These are phyloP conservation scores for Perilla frutescens DNA, from an alignment of 257 asterid species.

Conservation along the genomic window DNA sequence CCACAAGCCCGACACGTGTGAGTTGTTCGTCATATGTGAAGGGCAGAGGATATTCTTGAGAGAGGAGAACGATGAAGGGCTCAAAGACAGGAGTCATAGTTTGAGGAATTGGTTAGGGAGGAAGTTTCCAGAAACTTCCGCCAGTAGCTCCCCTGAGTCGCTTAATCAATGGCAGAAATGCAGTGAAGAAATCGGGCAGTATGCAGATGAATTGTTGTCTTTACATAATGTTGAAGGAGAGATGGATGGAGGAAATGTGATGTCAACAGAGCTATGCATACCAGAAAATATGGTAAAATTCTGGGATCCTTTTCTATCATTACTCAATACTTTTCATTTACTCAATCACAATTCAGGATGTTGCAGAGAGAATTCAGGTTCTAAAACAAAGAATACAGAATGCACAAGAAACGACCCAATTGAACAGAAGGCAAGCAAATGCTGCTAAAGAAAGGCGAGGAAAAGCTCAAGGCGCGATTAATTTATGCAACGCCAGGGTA, in stretches of 20 bases:
- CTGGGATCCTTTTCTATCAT: background rate
- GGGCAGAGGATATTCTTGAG: slow-evolving; percentile 57
- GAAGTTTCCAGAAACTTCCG: slow-evolving; percentile 43
- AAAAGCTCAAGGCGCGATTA: slow-evolving; percentile 62
- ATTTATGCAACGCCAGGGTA: slow-evolving; percentile 58
- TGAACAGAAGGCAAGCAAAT: slow-evolving; percentile 45
- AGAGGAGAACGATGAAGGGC: slow-evolving; percentile 55
- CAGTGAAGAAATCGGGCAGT: slow-evolving; percentile 48
- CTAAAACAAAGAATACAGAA: slow-evolving; percentile 42
- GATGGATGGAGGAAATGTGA: slow-evolving; percentile 31
- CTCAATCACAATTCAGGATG: slow-evolving; percentile 35
- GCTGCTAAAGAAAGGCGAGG: slow-evolving; percentile 44
- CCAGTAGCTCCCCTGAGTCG: slow-evolving; percentile 30
- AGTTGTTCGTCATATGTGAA: slow-evolving; percentile 52
- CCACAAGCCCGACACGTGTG: slow-evolving; percentile 65
- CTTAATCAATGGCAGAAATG: slow-evolving; percentile 52
- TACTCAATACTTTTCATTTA: background rate
- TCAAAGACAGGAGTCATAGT: slow-evolving; percentile 49
- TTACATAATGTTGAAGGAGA: slow-evolving; percentile 42
- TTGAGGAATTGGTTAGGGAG: slow-evolving; percentile 58
- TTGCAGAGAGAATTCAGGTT: slow-evolving; percentile 45
- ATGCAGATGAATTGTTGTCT: slow-evolving; percentile 48
- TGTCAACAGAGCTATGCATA: slow-evolving; percentile 32
- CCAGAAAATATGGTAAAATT: slow-evolving; percentile 51
- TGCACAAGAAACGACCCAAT: slow-evolving; percentile 45